phyloP scores from a whole-genome alignment of 2,329 filamentous ascomycete species.

The Coniochaeta sp. region DNA sequence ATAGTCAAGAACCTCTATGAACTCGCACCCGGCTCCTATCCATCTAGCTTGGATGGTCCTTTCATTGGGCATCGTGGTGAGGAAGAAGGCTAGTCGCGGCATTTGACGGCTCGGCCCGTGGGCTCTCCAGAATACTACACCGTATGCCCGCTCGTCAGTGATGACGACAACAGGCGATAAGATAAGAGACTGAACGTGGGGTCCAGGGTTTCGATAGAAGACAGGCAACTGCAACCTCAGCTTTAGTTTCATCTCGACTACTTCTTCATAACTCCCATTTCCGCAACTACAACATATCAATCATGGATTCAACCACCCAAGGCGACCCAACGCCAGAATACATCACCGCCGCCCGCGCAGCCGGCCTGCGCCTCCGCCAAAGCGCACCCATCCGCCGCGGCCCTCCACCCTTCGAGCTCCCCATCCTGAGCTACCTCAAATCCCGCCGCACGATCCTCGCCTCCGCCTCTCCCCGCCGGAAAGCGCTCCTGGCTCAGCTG shows the following conservation, averaged over 20 bases:
- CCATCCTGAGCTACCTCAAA: conserved; percentile 69
- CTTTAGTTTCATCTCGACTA: not conserved
- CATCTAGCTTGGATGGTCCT: too few species aligned
- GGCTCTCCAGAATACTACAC: not conserved
- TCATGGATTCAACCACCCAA: conserved; percentile 17
- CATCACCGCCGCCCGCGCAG: conserved; percentile 29
- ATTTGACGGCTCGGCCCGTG: not conserved
- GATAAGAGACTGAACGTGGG: not conserved
- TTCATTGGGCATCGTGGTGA: too few species aligned
- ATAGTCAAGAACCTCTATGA: too few species aligned
- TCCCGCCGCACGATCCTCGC: conserved; percentile 81
- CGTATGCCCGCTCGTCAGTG: not conserved
- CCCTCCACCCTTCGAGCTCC: conserved; percentile 67
- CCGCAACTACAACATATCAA: not conserved
- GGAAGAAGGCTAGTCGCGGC: not conserved
- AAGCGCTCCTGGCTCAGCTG: conserved; percentile 70
- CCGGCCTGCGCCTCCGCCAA: conserved; percentile 24
- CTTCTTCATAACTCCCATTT: not conserved
- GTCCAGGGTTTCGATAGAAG: not conserved
- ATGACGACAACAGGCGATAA: not conserved
- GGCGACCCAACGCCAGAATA: conserved; percentile 39
- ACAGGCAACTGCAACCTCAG: not conserved
- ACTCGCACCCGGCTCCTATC: too few species aligned
- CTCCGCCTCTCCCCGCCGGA: conserved; percentile 78
- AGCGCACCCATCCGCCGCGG: conserved; percentile 35